These are phyloP conservation scores for Globisporangium alternatum DNA, from an alignment of 352 stramenopile species.

Conservation along the genomic window DNA sequence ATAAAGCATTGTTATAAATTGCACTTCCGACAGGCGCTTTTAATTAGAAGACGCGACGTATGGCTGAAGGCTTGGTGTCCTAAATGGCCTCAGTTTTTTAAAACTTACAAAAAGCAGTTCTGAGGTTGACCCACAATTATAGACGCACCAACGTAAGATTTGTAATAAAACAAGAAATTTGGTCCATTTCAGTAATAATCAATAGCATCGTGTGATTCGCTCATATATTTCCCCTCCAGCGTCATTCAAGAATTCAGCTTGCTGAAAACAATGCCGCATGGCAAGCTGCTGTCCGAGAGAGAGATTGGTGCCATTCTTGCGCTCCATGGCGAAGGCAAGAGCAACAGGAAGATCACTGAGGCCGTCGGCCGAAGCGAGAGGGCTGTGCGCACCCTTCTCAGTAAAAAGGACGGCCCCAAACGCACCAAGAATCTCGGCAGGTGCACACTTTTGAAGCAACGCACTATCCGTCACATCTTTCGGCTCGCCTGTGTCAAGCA, in stretches of 20 bases:
- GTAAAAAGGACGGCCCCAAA: not conserved
- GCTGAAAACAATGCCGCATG: not conserved
- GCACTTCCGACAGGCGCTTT: no score
- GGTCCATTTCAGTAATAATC: not conserved
- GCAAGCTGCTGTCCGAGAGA: not conserved
- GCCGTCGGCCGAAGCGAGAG: not conserved
- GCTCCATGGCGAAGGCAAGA: not conserved
- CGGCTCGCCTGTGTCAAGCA: not conserved
- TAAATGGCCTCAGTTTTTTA: no score
- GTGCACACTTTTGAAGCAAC: not conserved
- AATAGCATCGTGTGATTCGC: not conserved
- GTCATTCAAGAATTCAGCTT: not conserved
- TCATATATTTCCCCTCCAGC: not conserved
- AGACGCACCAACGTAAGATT: no score
- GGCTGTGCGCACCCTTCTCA: not conserved
- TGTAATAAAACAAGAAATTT: no score
- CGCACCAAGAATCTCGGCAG: not conserved
- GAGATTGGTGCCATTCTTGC: not conserved
- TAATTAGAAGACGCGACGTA: no score
- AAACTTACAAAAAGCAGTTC: no score
- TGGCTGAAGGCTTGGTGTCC: no score
- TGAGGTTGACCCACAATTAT: no score
- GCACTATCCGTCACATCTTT: not conserved
- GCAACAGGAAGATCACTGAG: not conserved
- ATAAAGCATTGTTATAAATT: no score